Evolutionary conservation across 2,329 filamentous ascomycete species (phyloP).

Genomic region (Diplodia scrobiculata): DNA sequence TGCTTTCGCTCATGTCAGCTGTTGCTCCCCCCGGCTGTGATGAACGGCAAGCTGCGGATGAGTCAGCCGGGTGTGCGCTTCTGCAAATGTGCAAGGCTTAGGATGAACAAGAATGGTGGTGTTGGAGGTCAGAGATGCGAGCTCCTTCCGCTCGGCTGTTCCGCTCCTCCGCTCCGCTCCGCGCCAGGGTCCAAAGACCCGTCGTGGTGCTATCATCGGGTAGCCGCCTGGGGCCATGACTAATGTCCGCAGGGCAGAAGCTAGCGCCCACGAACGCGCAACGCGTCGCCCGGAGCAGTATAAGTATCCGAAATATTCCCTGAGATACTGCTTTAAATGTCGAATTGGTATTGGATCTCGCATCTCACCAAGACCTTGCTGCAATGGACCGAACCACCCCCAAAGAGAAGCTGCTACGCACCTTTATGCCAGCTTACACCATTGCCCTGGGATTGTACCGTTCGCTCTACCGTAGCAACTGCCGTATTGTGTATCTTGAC

Average conservation of each 20-base stretch:
- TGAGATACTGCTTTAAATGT: too few relatives aligned
- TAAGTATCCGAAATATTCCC: background rate
- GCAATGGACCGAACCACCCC: constrained; percentile 1
- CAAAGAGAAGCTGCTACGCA: constrained; percentile 16
- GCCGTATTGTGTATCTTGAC: background rate
- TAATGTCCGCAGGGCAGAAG: background rate
- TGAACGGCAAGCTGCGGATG: background rate
- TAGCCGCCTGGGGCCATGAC: background rate
- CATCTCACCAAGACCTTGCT: too few relatives aligned
- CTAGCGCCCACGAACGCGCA: background rate
- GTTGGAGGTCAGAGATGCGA: background rate
- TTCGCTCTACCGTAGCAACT: constrained; percentile 24
- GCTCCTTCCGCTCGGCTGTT: background rate
- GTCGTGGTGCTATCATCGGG: background rate
- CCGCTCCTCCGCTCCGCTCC: background rate
- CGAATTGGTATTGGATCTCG: background rate
- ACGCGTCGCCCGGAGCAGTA: background rate
- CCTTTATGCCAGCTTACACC: constrained; percentile 34
- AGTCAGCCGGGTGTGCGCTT: background rate
- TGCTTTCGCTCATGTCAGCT: background rate
- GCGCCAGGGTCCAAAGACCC: background rate
- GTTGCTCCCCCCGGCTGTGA: background rate
- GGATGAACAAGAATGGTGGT: background rate
- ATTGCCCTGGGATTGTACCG: constrained; percentile 38
- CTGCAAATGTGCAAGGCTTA: background rate